Conservation (phyloP, 176 grass and related monocot species). For the Carex pumila region DNA sequence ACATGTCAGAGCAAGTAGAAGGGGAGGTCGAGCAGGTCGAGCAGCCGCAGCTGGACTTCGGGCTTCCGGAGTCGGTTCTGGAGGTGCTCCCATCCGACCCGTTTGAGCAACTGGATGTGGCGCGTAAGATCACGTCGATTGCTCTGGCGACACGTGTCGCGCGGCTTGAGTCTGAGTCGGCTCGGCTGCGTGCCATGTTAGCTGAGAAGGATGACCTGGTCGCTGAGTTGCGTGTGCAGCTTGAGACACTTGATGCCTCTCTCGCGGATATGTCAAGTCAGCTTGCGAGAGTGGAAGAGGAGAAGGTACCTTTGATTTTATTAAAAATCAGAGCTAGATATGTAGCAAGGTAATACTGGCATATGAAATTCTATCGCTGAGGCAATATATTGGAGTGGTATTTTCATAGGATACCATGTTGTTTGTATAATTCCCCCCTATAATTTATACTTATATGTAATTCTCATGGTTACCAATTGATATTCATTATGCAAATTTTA, state of each 20-base stretch:
- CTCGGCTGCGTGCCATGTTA: constrained; percentile 33
- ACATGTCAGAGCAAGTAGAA: constrained; percentile 15
- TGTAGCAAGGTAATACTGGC: neutral
- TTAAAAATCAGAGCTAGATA: neutral
- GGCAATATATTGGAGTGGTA: neutral
- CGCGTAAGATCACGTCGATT: constrained; percentile 90
- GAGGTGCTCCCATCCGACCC: constrained; percentile 65
- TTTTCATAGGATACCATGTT: neutral
- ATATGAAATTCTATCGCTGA: neutral
- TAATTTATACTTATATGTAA: neutral
- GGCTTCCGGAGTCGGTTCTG: constrained; percentile 53
- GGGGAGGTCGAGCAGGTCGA: neutral
- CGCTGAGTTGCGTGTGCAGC: constrained; percentile 61
- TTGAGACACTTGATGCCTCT: constrained; percentile 58
- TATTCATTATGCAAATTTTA: neutral
- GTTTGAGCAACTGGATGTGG: constrained; percentile 91
- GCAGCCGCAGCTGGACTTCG: constrained; percentile 29
- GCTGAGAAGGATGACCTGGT: constrained; percentile 57
- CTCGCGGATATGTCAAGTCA: constrained; percentile 43
- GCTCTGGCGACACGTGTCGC: constrained; percentile 62
- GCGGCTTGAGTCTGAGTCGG: constrained; percentile 53
- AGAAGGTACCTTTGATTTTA: constrained; percentile 46
- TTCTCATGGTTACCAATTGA: neutral
- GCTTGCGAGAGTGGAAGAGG: constrained; percentile 45
- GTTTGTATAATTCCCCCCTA: neutral